Evolutionary conservation across 768 basidiomycete species (phyloP).

Genomic region (Trametes gibbosa): DNA sequence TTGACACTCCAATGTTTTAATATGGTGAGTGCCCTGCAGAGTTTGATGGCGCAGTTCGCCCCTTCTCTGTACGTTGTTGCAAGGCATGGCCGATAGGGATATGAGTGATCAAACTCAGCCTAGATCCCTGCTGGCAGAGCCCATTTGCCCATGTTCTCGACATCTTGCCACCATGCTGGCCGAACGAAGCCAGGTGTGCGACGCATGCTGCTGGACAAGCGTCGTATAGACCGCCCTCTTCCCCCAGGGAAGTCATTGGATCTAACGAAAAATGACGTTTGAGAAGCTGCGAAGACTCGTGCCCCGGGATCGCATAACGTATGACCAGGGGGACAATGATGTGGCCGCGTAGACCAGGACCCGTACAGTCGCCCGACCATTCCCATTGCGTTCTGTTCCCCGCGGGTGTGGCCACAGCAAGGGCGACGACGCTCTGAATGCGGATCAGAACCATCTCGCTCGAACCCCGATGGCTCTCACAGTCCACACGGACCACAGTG

Average conservation of each 20-base stretch:
- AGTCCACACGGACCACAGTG: not conserved
- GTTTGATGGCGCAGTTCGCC: too few relatives aligned
- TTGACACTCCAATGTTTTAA: too few relatives aligned
- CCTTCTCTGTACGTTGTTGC: too few relatives aligned
- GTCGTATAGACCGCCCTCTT: not conserved
- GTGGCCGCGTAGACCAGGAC: not conserved
- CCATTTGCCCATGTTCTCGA: conserved; percentile 4
- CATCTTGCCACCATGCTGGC: conserved; percentile 9
- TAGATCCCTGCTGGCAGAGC: conserved; percentile 5
- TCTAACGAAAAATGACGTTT: not conserved
- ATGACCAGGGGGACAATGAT: not conserved
- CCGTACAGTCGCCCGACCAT: not conserved
- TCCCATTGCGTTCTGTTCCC: not conserved
- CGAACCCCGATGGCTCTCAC: not conserved
- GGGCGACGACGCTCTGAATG: not conserved
- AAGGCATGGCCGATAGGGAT: not conserved
- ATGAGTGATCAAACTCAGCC: conserved; percentile 5
- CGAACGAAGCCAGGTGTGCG: not conserved
- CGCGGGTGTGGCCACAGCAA: too few relatives aligned
- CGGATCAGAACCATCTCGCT: conserved; percentile 3
- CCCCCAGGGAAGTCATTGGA: not conserved
- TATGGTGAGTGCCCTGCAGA: too few relatives aligned
- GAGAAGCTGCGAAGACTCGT: not conserved
- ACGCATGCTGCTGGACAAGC: not conserved
- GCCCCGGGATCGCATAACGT: not conserved